Evolutionary conservation across 768 basidiomycete species (phyloP).

Genomic region (Lactarius quietus): DNA sequence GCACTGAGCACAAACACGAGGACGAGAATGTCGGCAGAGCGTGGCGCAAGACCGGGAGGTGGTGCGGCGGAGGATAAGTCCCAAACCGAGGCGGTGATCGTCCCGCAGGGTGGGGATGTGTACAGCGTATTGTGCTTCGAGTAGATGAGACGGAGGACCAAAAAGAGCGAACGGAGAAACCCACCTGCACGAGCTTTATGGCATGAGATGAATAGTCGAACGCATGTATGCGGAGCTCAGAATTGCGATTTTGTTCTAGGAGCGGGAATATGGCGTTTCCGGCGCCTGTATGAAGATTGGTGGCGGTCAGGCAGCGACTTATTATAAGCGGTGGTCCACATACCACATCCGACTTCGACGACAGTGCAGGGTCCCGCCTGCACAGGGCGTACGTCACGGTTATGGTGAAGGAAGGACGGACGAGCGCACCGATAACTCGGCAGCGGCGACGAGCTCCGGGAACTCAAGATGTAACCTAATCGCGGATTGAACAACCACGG

Average conservation of each 20-base stretch:
- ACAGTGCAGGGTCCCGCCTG: slow-evolving; percentile 77
- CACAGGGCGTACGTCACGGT: slow-evolving; percentile 2
- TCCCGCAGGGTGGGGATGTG: slow-evolving; percentile 58
- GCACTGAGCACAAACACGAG: slow-evolving; percentile 94
- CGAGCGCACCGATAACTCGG: slow-evolving; percentile 36
- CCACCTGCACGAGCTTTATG: slow-evolving; percentile 82
- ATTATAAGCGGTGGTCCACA: slow-evolving; percentile 26
- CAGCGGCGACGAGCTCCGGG: slow-evolving; percentile 73
- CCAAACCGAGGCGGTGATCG: slow-evolving; percentile 82
- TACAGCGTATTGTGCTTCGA: slow-evolving; percentile 71
- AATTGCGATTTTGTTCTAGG: slow-evolving; percentile 78
- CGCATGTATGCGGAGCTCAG: slow-evolving; percentile 65
- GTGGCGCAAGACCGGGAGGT: slow-evolving; percentile 59
- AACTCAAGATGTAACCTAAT: slow-evolving; percentile 90
- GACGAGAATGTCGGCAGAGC: slow-evolving; percentile 82
- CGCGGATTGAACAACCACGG: background rate
- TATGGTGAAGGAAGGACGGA: background rate
- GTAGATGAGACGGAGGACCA: background rate
- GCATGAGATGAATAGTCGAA: slow-evolving; percentile 92
- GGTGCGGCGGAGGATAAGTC: slow-evolving; percentile 71
- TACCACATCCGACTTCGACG: slow-evolving; percentile 90
- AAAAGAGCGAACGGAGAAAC: slow-evolving; percentile 14
- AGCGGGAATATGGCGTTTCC: slow-evolving; percentile 96
- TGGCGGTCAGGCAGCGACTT: background rate
- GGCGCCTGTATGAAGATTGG: slow-evolving; percentile 54